Conservation (phyloP, 495 filamentous ascomycete species). For the Margaritispora aquatica region DNA sequence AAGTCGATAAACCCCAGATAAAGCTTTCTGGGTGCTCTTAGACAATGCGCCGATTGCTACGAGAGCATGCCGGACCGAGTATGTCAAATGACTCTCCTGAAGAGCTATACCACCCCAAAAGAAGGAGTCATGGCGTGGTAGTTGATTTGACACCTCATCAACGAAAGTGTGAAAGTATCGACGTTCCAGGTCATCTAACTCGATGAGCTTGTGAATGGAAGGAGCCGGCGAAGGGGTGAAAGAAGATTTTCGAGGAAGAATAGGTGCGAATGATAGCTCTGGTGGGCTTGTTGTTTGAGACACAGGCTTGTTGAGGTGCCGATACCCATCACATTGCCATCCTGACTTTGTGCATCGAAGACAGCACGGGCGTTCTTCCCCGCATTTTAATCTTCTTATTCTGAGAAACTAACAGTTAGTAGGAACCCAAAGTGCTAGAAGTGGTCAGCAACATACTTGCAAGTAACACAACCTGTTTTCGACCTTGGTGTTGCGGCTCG, state of each 20-base stretch:
- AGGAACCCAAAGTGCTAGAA: background rate
- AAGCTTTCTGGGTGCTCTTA: background rate
- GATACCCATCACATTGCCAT: constrained; percentile 48
- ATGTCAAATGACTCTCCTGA: background rate
- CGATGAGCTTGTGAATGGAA: background rate
- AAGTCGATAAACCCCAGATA: constrained; percentile 4
- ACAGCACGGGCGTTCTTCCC: constrained; percentile 47
- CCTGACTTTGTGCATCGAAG: constrained; percentile 43
- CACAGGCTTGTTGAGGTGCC: background rate
- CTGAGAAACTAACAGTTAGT: constrained; percentile 4
- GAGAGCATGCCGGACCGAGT: constrained; percentile 13
- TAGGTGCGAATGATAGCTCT: background rate
- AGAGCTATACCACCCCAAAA: constrained; percentile 12
- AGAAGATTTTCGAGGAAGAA: background rate
- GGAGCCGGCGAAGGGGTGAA: background rate
- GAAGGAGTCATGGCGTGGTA: background rate
- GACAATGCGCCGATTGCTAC: constrained; percentile 12
- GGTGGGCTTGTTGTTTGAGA: background rate
- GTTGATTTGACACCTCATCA: constrained; percentile 4
- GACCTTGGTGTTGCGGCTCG: constrained; percentile 13
- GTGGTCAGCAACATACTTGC: constrained; percentile 15
- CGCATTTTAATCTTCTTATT: constrained; percentile 47
- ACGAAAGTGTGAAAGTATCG: constrained; percentile 14
- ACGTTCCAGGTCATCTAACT: constrained; percentile 1
- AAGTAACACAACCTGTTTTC: constrained; percentile 18